phyloP scores from a whole-genome alignment of 768 basidiomycete genomes.

The Trichaptum fuscoviolaceum region DNA sequence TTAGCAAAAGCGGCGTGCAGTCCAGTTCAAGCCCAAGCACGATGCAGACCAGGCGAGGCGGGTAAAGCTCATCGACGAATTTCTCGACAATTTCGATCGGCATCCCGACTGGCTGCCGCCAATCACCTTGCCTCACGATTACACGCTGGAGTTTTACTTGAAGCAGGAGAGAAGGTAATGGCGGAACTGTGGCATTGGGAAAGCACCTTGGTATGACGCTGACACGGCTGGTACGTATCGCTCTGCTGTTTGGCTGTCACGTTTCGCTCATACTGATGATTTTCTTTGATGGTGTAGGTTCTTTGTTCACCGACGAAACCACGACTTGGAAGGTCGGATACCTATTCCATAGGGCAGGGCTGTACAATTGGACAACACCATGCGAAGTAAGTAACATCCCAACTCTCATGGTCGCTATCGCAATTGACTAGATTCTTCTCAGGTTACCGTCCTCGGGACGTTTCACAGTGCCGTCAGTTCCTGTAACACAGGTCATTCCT shows the following conservation, averaged over 20 bases:
- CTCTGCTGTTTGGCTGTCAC: too few relatives aligned
- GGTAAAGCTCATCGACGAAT: conserved; percentile 45
- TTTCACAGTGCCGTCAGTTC: conserved; percentile 83
- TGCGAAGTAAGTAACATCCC: conserved; percentile 70
- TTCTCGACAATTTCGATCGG: conserved; percentile 70
- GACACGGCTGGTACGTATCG: conserved; percentile 66
- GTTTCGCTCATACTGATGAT: too few relatives aligned
- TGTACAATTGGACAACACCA: conserved; percentile 75
- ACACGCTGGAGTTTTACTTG: conserved; percentile 82
- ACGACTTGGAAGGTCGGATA: conserved; percentile 91
- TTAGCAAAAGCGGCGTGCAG: too few relatives aligned
- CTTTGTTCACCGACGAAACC: conserved; percentile 69
- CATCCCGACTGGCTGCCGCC: conserved; percentile 74
- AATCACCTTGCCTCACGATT: conserved; percentile 68
- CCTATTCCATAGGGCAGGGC: conserved; percentile 90
- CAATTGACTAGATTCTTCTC: not conserved
- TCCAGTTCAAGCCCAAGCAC: conserved; percentile 20
- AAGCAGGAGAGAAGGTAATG: conserved; percentile 90
- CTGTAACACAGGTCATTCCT: too few relatives aligned
- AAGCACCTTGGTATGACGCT: conserved; percentile 98
- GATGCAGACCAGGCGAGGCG: too few relatives aligned
- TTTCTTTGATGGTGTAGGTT: conserved; percentile 17
- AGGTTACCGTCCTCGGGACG: conserved; percentile 90
- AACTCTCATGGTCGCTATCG: not conserved
- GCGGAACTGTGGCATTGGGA: conserved; percentile 85